phyloP scores from a whole-genome alignment of 805 yeast genomes.

The Danielia reshetovae region DNA sequence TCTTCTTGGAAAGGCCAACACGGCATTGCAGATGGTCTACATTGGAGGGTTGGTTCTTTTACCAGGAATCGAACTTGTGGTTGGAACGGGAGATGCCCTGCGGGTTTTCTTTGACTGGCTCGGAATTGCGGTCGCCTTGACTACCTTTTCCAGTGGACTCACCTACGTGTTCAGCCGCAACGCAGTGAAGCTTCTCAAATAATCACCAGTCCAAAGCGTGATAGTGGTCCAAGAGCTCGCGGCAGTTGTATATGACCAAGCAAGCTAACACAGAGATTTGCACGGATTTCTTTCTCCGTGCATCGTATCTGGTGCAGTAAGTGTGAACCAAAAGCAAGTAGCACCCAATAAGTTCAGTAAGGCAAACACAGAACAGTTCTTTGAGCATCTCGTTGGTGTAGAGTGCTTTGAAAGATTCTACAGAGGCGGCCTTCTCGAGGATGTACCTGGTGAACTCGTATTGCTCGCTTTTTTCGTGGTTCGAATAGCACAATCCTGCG shows the following conservation, averaged over 20 bases:
- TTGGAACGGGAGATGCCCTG: conserved; percentile 7
- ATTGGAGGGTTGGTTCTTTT: conserved; percentile 48
- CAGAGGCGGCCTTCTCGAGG: too few species aligned
- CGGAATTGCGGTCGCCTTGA: conserved; percentile 36
- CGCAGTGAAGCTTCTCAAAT: conserved; percentile 48
- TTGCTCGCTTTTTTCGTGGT: too few species aligned
- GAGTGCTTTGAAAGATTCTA: conserved; percentile 2
- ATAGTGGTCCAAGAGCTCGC: conserved; percentile 7
- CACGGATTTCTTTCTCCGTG: not conserved
- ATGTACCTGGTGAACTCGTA: too few species aligned
- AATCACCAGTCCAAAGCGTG: conserved; percentile 8
- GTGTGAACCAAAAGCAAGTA: conserved; percentile 10
- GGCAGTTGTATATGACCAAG: conserved; percentile 8
- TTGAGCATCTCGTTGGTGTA: not conserved
- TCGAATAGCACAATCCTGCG: too few species aligned
- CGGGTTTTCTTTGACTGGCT: conserved; percentile 19
- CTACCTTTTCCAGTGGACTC: conserved; percentile 75
- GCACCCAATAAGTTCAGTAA: conserved; percentile 7
- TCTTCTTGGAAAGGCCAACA: conserved; percentile 78
- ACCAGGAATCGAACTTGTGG: conserved; percentile 28
- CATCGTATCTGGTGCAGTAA: conserved; percentile 9
- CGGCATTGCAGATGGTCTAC: conserved; percentile 89
- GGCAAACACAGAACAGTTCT: conserved; percentile 4
- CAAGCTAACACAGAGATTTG: conserved; percentile 9
- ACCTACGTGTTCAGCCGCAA: conserved; percentile 68